Evolutionary conservation across 2,329 filamentous ascomycete species (phyloP), one percentile per base, ranked within the genome.

Genomic region (Penicillium sp.): DNA sequence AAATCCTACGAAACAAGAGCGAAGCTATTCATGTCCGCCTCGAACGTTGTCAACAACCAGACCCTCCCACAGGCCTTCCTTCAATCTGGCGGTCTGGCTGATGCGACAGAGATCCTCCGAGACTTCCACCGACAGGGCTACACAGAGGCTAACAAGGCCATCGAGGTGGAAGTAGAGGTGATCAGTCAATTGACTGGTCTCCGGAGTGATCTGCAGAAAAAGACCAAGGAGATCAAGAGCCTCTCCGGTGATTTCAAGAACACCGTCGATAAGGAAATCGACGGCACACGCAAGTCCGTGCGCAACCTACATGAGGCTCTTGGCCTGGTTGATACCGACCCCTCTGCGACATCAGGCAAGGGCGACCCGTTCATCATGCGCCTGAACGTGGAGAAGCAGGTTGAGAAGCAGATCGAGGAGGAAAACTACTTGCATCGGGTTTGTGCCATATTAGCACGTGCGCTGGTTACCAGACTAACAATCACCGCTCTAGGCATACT

Each of bases 171-270:
- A 71, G 87, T 87, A 58, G 93, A 97, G 68, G 92, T 99, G 44
- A 91, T 97, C 60, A 81, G 90, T 47, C 92, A 93, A 49, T 80
- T 99, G 52, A 91, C 88, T 2, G 92, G 92, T 1, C 79, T 99
- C 50, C 82, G 94, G 54, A 92, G 87, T 67, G 94, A 99, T 72
- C 80, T 99, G 16, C 89, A 89, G 58, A 91, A 95, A 72, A 99
- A 99, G 79, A 96, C 96, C 74, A 99, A 97, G 75, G 94, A 99
- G 76, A 99, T 99, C 78, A 96, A 96, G 77, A 88, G 86, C 62
- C 79, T 99, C 14, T 90, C 91, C 5, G 90, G 92, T 14, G 94
- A 99, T 73, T 99, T 99, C 77, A 96, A 96, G 77, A 99, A 96
- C 71, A 90, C 88, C 0, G 92, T 99, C 9, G 91, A 96, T 24